phyloP scores from a whole-genome alignment of 1,284 basidiomycete species.

The Boletus sp. region DNA sequence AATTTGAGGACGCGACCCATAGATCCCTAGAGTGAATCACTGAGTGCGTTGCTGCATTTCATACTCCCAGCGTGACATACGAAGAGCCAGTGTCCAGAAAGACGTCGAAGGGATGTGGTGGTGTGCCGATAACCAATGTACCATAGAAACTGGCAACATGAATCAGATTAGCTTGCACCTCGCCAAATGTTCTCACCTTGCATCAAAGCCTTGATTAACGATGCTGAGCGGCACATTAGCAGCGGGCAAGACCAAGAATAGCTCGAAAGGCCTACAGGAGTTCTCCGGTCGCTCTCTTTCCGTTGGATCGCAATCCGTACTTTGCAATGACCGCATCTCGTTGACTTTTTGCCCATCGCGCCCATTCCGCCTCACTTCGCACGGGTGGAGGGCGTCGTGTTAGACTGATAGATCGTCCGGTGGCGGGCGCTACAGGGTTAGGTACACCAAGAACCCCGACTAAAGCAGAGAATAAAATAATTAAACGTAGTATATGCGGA shows the following conservation, averaged over 20 bases:
- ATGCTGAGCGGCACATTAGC: slow-evolving; percentile 23
- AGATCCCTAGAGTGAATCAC: slow-evolving; percentile 43
- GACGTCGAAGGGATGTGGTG: slow-evolving; percentile 32
- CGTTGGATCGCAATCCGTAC: slow-evolving; percentile 20
- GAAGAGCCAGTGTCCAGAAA: slow-evolving; percentile 51
- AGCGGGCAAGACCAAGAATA: background rate
- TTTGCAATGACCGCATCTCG: slow-evolving; percentile 30
- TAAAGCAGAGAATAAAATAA: slow-evolving; percentile 23
- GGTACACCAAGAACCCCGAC: slow-evolving; percentile 19
- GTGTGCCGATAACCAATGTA: slow-evolving; percentile 36
- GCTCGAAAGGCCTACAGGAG: slow-evolving; percentile 22
- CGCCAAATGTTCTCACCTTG: slow-evolving; percentile 18
- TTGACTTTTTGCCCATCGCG: slow-evolving; percentile 31
- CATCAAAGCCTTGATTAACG: slow-evolving; percentile 29
- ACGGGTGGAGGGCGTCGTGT: slow-evolving; percentile 18
- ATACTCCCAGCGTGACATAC: slow-evolving; percentile 30
- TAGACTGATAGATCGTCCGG: slow-evolving; percentile 28
- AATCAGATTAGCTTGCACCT: slow-evolving; percentile 1
- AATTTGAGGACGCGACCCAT: slow-evolving; percentile 45
- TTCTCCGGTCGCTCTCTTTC: slow-evolving; percentile 27
- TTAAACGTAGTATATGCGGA: slow-evolving; percentile 1
- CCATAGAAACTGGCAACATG: slow-evolving; percentile 32
- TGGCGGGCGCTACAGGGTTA: slow-evolving; percentile 10
- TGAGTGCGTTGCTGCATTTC: background rate
- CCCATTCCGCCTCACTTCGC: slow-evolving; percentile 28